These are phyloP conservation scores for Elymus sibiricus DNA, from an alignment of 176 grass and related monocot genomes.

Conservation along the genomic window DNA sequence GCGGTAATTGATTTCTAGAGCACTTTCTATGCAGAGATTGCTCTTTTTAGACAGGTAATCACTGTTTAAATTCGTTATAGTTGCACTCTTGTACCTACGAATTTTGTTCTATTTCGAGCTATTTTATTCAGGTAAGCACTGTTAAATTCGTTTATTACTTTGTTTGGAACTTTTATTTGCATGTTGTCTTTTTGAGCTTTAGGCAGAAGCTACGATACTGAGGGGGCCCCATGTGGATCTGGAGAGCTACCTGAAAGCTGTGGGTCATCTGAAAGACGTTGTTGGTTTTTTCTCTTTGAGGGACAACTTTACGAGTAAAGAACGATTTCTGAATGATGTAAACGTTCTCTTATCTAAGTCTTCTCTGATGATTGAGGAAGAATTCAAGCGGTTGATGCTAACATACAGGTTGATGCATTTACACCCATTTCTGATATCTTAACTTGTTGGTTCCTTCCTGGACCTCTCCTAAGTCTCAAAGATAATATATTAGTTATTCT, in stretches of 20 bases:
- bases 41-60: neutral
- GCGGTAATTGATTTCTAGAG: too few species aligned
- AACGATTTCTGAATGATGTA: conserved; percentile 62
- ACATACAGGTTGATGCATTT: conserved; percentile 53
- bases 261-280: conserved; percentile 68
- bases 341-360: conserved; percentile 70
- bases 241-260: conserved; percentile 76
- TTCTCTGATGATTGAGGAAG: conserved; percentile 71
- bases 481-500: neutral
- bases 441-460: neutral
- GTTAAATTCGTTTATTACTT: neutral
- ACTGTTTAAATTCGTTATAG: neutral
- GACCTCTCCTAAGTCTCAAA: neutral
- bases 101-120: too few species aligned
- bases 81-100: neutral
- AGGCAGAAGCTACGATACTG: conserved; percentile 78
- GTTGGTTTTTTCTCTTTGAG: conserved; percentile 69
- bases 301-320: conserved; percentile 68
- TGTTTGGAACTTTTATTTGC: neutral
- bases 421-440: neutral
- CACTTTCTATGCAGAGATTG: conserved; percentile 10
- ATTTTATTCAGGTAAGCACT: too few species aligned
- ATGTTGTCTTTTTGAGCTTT: neutral
- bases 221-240: conserved; percentile 90
- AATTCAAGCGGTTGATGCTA: conserved; percentile 68